Conservation (phyloP, 257 asterid genomes). For the Solanum chiquidenum region DNA sequence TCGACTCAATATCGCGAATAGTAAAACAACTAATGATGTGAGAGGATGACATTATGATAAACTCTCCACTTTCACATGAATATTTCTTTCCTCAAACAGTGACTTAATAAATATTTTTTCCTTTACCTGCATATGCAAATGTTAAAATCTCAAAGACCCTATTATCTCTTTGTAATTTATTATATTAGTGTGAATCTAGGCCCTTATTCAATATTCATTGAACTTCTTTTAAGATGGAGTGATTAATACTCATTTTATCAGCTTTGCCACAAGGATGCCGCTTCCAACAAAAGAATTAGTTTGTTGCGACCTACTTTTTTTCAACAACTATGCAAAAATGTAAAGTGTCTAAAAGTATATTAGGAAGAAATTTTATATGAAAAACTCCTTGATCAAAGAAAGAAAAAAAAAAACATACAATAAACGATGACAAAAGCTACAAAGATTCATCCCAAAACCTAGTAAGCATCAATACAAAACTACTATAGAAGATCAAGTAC, state of each 20-base stretch:
- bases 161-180: neutral
- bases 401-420: no score
- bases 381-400: neutral
- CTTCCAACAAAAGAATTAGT: neutral
- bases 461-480: neutral
- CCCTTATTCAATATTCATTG: neutral
- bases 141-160: neutral
- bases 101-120: neutral
- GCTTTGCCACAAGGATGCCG: neutral
- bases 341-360: neutral
- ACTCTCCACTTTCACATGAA: neutral
- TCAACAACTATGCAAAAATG: neutral
- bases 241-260: neutral
- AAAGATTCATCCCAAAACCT: neutral
- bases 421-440: no score
- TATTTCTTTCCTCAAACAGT: neutral
- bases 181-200: neutral
- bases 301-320: neutral
- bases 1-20: neutral
- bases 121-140: neutral
- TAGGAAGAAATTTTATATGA: neutral
- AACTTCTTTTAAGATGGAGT: neutral
- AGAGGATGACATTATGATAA: neutral
- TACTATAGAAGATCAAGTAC: neutral
- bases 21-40: neutral